These are phyloP conservation scores for Penicillium sp. DNA, from an alignment of 2,329 filamentous ascomycete species.

Conservation along the genomic window DNA sequence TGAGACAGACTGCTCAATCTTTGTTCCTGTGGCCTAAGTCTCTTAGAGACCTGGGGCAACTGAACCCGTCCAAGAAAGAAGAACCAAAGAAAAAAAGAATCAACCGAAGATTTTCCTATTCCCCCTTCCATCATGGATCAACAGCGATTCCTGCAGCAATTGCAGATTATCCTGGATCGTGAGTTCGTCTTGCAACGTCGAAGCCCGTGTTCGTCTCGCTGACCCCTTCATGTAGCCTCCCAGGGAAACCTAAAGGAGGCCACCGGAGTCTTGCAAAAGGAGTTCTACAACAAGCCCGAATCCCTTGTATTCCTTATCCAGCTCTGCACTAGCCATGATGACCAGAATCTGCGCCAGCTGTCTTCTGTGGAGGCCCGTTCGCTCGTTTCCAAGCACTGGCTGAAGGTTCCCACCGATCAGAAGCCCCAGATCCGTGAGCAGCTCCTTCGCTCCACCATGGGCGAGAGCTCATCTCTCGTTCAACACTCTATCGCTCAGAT, in stretches of 20 bases:
- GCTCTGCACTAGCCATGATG: conserved; percentile 69
- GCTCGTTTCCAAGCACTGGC: conserved; percentile 79
- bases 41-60: conserved; percentile 12
- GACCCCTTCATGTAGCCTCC: conserved; percentile 53
- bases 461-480: conserved; percentile 65
- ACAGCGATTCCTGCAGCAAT: conserved; percentile 73
- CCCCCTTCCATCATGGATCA: conserved; percentile 56
- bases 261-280: conserved; percentile 81
- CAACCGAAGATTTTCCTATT: conserved; percentile 6
- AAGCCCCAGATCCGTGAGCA: conserved; percentile 73
- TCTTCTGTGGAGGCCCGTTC: conserved; percentile 83
- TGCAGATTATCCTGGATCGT: conserved; percentile 83
- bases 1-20: conserved; percentile 24
- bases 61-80: not conserved
- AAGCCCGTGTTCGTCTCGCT: conserved; percentile 8
- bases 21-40: conserved; percentile 12
- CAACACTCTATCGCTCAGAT: conserved; percentile 82
- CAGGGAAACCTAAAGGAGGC: conserved; percentile 82
- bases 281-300: conserved; percentile 79
- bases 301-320: conserved; percentile 80
- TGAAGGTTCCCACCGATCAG: conserved; percentile 60
- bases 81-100: not conserved
- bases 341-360: conserved; percentile 68
- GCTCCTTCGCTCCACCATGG: conserved; percentile 72
- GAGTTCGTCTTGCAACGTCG: conserved; percentile 36